Evolutionary conservation across 768 basidiomycete species (phyloP).

Genomic region (Tephrocybe sp.): DNA sequence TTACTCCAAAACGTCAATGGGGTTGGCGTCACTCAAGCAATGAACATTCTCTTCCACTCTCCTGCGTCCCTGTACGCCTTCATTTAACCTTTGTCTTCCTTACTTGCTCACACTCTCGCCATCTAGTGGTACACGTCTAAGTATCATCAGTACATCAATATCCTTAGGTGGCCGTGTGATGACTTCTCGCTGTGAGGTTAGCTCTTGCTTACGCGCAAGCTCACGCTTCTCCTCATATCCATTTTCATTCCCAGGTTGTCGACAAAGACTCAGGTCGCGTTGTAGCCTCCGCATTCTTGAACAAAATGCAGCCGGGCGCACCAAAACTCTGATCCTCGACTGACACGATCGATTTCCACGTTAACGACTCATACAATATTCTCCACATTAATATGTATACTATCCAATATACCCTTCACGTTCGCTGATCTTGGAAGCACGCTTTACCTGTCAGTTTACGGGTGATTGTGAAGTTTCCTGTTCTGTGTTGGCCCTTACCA

Average conservation of each 20-base stretch:
- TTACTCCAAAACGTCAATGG: slow-evolving; percentile 61
- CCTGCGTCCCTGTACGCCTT: slow-evolving; percentile 59
- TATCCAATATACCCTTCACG: slow-evolving; percentile 12
- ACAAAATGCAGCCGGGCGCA: slow-evolving; percentile 68
- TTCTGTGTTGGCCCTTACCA: neutral
- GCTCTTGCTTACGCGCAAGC: slow-evolving; percentile 18
- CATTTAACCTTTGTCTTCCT: slow-evolving; percentile 4
- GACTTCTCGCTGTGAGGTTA: slow-evolving; percentile 70
- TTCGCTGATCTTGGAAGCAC: neutral
- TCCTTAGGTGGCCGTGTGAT: slow-evolving; percentile 69
- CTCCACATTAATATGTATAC: slow-evolving; percentile 12
- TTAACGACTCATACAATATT: slow-evolving; percentile 2
- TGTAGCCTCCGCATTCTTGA: slow-evolving; percentile 66
- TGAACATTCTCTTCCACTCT: slow-evolving; percentile 70
- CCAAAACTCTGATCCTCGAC: slow-evolving; percentile 40
- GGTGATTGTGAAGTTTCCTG: neutral
- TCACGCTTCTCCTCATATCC: slow-evolving; percentile 4
- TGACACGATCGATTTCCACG: neutral
- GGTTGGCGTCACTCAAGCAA: slow-evolving; percentile 72
- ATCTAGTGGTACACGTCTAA: slow-evolving; percentile 55
- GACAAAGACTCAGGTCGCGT: slow-evolving; percentile 59
- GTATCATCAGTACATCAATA: slow-evolving; percentile 63
- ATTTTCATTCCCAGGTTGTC: slow-evolving; percentile 41
- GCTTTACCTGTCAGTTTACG: neutral
- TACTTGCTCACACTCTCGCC: slow-evolving; percentile 7